A percentile compares a stretch with the other conserved stretches of the same genome.
Conservation (phyloP, 2,329 filamentous ascomycete genomes). For the Diplodia intermedia region DNA sequence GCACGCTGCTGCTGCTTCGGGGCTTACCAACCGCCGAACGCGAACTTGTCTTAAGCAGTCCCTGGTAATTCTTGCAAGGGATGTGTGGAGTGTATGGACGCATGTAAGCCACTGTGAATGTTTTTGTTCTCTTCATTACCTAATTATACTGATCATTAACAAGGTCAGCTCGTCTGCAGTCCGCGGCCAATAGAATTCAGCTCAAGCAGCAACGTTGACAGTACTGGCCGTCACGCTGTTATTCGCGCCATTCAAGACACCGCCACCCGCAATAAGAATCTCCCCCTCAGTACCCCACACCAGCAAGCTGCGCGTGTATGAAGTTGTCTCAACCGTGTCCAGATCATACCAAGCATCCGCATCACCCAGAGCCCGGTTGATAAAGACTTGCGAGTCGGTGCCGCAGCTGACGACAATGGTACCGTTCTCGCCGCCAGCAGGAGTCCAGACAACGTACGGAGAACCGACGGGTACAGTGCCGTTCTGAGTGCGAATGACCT, state of each 20-base stretch:
- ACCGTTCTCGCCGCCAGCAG: conserved; percentile 53
- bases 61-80: not conserved
- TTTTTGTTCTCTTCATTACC: not conserved
- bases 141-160: not conserved
- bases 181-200: no score
- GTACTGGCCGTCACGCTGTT: conserved; percentile 39
- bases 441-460: conserved; percentile 62
- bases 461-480: conserved; percentile 55
- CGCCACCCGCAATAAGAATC: conserved; percentile 19
- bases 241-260: conserved; percentile 36
- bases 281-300: conserved; percentile 43
- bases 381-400: conserved; percentile 52
- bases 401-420: conserved; percentile 58
- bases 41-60: not conserved
- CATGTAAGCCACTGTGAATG: not conserved
- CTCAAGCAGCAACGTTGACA: conserved; percentile 29
- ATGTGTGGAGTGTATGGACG: not conserved
- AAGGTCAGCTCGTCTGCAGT: not conserved
- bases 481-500: conserved; percentile 53
- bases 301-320: conserved; percentile 57
- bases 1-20: not conserved
- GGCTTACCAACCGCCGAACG: conserved; percentile 7
- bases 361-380: conserved; percentile 56
- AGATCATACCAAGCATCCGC: conserved; percentile 56
- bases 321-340: conserved; percentile 48